Evolutionary conservation across 1,139 yeast species (phyloP).

Genomic region (Blastobotrys capitulatus): DNA sequence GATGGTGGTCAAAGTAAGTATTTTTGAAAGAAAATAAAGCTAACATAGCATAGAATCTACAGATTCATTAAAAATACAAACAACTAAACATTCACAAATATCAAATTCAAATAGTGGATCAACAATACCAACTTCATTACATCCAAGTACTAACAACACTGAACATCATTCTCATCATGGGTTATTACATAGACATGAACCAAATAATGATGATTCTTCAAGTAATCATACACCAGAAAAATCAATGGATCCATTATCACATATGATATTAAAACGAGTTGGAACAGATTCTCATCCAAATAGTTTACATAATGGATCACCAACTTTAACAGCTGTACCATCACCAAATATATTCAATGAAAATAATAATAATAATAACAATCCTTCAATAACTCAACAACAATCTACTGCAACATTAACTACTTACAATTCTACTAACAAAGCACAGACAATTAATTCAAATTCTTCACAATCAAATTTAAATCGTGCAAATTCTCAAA

Average conservation of each 20-base stretch:
- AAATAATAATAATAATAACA: neutral
- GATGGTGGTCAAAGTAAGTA: constrained; percentile 8
- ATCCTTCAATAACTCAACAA: neutral
- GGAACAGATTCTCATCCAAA: constrained; percentile 11
- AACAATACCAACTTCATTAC: neutral
- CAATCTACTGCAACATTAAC: neutral
- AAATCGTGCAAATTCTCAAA: neutral
- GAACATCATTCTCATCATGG: neutral
- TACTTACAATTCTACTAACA: too few species aligned
- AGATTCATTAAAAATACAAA: constrained; percentile 5
- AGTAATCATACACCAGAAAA: neutral
- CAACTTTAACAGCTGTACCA: neutral
- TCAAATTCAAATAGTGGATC: neutral
- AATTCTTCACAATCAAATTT: neutral
- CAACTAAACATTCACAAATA: constrained; percentile 1
- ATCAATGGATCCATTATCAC: constrained; percentile 12
- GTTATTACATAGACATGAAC: neutral
- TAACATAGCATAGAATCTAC: constrained; percentile 6
- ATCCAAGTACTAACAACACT: neutral
- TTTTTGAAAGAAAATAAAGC: neutral
- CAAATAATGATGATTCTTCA: neutral
- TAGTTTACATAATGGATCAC: constrained; percentile 4
- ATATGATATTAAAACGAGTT: constrained; percentile 12
- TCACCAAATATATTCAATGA: neutral
- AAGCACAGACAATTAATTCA: neutral